Conservation (phyloP, 2,329 filamentous ascomycete species). For the Fusarium sp. region DNA sequence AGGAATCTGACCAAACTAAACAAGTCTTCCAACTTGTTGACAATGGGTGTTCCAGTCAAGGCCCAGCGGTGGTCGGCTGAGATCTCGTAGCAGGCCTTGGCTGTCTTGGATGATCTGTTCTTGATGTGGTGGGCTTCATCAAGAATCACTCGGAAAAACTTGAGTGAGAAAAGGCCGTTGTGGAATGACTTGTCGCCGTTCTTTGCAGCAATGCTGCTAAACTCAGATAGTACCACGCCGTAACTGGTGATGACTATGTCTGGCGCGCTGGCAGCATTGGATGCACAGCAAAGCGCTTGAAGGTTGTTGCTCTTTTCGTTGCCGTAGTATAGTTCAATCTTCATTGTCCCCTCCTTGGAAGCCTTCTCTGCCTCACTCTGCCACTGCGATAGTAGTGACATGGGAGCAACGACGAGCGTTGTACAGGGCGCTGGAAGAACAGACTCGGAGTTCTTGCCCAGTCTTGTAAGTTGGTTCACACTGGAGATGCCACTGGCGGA, state of each 20-base stretch:
- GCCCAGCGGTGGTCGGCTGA: constrained; percentile 90
- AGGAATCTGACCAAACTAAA: constrained; percentile 94
- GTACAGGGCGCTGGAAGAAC: constrained; percentile 83
- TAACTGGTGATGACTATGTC: constrained; percentile 97
- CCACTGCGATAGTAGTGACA: constrained; percentile 97
- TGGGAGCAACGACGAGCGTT: constrained; percentile 94
- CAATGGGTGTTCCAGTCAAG: constrained; percentile 94
- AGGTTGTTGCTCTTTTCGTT: constrained; percentile 84
- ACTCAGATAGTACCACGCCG: constrained; percentile 91
- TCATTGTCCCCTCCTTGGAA: constrained; percentile 85
- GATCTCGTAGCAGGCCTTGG: constrained; percentile 93
- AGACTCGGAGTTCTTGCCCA: constrained; percentile 67
- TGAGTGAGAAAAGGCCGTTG: constrained; percentile 86
- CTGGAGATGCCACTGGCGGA: constrained; percentile 50
- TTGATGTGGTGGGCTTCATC: constrained; percentile 98
- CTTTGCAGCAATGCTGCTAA: constrained; percentile 73
- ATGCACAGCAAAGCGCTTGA: constrained; percentile 79
- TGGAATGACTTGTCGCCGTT: constrained; percentile 74
- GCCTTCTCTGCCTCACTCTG: constrained; percentile 94
- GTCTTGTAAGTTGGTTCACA: constrained; percentile 71
- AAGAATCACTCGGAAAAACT: constrained; percentile 94
- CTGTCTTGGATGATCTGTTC: constrained; percentile 88
- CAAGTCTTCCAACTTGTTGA: constrained; percentile 93
- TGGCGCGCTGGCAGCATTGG: constrained; percentile 80
- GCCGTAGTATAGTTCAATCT: constrained; percentile 91